Conservation (phyloP, 2,329 filamentous ascomycete species). For the Colletotrichum sp. region DNA sequence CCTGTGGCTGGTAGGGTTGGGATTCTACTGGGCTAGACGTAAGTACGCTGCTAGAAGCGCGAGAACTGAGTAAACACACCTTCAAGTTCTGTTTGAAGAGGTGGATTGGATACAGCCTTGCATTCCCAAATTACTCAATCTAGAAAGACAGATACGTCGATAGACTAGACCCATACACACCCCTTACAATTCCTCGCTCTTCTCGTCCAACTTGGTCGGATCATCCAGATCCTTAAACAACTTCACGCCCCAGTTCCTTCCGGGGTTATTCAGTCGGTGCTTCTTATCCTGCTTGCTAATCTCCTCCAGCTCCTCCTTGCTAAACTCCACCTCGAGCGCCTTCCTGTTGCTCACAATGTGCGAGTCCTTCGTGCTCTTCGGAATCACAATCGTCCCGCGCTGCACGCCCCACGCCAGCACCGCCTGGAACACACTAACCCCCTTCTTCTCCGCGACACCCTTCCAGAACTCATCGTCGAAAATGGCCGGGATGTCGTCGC, state of each 20-base stretch:
- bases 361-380: conserved; percentile 40
- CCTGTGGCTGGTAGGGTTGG: conserved; percentile 55
- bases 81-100: no score
- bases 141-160: not conserved
- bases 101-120: not conserved
- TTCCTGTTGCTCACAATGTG: conserved; percentile 47
- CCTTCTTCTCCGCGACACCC: conserved; percentile 29
- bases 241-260: conserved; percentile 41
- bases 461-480: conserved; percentile 21
- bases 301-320: conserved; percentile 39
- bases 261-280: conserved; percentile 41
- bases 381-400: conserved; percentile 36
- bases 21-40: conserved; percentile 39
- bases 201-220: conserved; percentile 26
- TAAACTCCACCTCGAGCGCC: conserved; percentile 45
- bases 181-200: conserved; percentile 4
- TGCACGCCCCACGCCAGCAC: conserved; percentile 38
- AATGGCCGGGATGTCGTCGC: conserved; percentile 30
- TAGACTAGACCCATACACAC: not conserved
- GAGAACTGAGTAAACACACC: not conserved
- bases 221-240: conserved; percentile 45
- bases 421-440: conserved; percentile 35
- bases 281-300: conserved; percentile 31
- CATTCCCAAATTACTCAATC: not conserved
- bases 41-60: not conserved